These are phyloP conservation scores for Zymoseptoria pseudotritici DNA, from an alignment of 2,329 filamentous ascomycete genomes.

Conservation along the genomic window DNA sequence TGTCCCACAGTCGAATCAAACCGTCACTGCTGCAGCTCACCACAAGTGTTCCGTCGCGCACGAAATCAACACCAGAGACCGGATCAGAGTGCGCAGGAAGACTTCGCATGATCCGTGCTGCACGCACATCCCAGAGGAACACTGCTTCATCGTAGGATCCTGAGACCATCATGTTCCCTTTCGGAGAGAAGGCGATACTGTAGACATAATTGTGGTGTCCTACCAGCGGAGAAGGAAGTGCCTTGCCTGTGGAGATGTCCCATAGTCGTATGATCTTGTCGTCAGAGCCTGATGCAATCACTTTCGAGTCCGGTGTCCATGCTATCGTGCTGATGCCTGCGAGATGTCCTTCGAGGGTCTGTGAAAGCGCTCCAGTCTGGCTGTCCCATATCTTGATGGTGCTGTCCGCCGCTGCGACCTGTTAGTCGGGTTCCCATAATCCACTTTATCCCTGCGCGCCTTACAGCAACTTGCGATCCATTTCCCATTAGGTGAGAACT, in stretches of 20 bases:
- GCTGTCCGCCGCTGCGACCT: slow-evolving; percentile 61
- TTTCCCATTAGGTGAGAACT: slow-evolving; percentile 81
- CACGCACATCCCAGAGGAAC: slow-evolving; percentile 91
- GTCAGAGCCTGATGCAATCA: slow-evolving; percentile 84
- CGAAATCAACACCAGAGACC: slow-evolving; percentile 88
- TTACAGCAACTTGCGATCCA: slow-evolving; percentile 80
- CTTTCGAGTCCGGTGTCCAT: slow-evolving; percentile 87
- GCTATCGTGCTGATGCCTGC: slow-evolving; percentile 86
- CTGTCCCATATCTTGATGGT: slow-evolving; percentile 90
- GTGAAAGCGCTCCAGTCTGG: slow-evolving; percentile 66
- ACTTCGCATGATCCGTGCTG: slow-evolving; percentile 78
- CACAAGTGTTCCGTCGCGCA: slow-evolving; percentile 82
- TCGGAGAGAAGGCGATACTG: slow-evolving; percentile 89
- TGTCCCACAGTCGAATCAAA: slow-evolving; percentile 91
- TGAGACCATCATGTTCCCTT: slow-evolving; percentile 92
- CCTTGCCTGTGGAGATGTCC: slow-evolving; percentile 59
- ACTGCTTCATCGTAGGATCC: slow-evolving; percentile 97
- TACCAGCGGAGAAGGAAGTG: slow-evolving; percentile 55
- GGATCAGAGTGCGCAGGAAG: slow-evolving; percentile 93
- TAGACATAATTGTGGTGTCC: slow-evolving; percentile 97
- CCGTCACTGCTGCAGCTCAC: slow-evolving; percentile 89
- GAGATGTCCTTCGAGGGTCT: slow-evolving; percentile 87
- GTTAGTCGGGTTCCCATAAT: slow-evolving; percentile 1
- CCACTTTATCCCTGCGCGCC: slow-evolving; percentile 11
- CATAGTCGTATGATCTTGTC: slow-evolving; percentile 94